Base-by-base conservation (phyloP, 345 rosid species). In the Draba incana region DNA sequence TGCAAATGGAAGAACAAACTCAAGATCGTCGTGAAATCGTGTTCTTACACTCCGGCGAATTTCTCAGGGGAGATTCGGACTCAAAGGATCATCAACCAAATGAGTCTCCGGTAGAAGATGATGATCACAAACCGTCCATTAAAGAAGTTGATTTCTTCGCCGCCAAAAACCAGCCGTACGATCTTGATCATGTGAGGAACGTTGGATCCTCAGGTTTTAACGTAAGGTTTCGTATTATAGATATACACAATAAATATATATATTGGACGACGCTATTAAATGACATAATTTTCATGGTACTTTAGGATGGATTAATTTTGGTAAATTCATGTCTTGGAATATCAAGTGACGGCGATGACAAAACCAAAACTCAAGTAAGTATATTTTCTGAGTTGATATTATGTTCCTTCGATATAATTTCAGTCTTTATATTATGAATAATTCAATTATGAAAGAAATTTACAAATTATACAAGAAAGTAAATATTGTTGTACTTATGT, bases 91-190 rank as follows among this genome's bases (percentile, higher is more conserved):
- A 67, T 45, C 68, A 53, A 46, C 57, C 43, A 9, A 39, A 43
- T 7, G 76, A 77, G 10, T 41, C 42, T 51, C 44, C 72, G 9
- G 33, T 47, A 45, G 78, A 68, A 44, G 10, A 57, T 75, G 66
- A 51, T 75, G 66, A 51, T 41, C 70, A 54, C 10, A 71, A 66
- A 47, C 71, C 80, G 33, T 68, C 70, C 24, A 84, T 87, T 72
- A 79, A 82, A 79, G 96, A 90, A 81, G 71, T 88, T 59, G 97
- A 93, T 81, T 93, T 93, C 90, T 93, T 93, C 50, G 84, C 92
- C 0, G 42, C 57, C 3, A 77, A 66, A 31, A 73, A 53, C 47
- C 79, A 77, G 63, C 67, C 71, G 5, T 58, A 42, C 24, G 83
- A 83, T 79, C 54, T 50, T 70, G 37, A 31, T 43, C 81, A 68